These are phyloP conservation scores for Dendrostoma leiphaemia DNA, from an alignment of 2,329 filamentous ascomycete species.

Conservation along the genomic window DNA sequence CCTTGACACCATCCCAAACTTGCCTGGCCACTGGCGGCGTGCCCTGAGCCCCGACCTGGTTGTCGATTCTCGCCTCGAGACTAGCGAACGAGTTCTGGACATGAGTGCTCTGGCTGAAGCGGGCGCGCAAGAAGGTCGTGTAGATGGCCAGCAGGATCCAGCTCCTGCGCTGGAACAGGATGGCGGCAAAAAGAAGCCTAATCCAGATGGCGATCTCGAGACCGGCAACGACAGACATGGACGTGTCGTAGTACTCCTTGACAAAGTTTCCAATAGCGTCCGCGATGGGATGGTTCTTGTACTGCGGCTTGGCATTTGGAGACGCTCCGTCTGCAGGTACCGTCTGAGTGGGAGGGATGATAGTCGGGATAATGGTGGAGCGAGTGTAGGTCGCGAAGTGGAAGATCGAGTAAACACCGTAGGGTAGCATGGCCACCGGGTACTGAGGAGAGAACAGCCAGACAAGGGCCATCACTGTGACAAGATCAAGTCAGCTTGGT, in stretches of 20 bases:
- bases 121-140: constrained; percentile 87
- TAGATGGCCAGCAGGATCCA: constrained; percentile 87
- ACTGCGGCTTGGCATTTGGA: constrained; percentile 55
- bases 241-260: constrained; percentile 95
- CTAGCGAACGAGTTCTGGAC: constrained; percentile 80
- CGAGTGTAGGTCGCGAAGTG: constrained; percentile 96
- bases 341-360: constrained; percentile 64
- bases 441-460: constrained; percentile 94
- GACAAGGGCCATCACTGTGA: constrained; percentile 81
- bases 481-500: constrained; percentile 17
- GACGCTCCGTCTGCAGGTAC: constrained; percentile 54
- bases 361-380: constrained; percentile 84
- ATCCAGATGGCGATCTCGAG: constrained; percentile 88
- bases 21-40: constrained; percentile 77
- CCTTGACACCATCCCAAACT: constrained; percentile 79
- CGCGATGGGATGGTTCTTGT: constrained; percentile 59
- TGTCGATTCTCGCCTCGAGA: constrained; percentile 74
- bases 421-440: constrained; percentile 86
- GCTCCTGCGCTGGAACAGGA: constrained; percentile 86
- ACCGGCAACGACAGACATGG: constrained; percentile 87
- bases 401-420: constrained; percentile 96
- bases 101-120: constrained; percentile 86
- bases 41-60: constrained; percentile 79
- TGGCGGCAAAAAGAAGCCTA: constrained; percentile 74
- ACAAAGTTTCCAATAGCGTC: constrained; percentile 90